These are phyloP conservation scores for Metschnikowia lachancei DNA, from an alignment of 805 yeast species.

Conservation along the genomic window DNA sequence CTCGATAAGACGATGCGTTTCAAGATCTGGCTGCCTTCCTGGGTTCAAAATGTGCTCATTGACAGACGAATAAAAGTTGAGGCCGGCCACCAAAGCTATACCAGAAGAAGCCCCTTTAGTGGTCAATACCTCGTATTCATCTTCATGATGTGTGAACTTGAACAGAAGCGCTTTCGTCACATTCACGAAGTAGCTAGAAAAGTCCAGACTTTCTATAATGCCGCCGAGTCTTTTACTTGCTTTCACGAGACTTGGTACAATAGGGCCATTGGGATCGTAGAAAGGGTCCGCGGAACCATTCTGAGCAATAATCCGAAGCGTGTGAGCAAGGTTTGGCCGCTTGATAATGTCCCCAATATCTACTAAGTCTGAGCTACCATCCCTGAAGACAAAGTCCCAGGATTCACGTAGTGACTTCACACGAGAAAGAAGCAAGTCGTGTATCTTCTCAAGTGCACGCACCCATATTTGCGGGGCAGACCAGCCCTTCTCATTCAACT, in stretches of 20 bases:
- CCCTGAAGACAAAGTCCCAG: conserved; percentile 57
- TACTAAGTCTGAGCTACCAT: conserved; percentile 26
- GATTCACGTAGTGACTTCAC: conserved; percentile 33
- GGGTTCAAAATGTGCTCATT: conserved; percentile 8
- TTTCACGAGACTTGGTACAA: conserved; percentile 58
- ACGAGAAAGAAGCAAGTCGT: conserved; percentile 24
- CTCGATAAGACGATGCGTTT: conserved; percentile 71
- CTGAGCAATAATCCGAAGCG: conserved; percentile 65
- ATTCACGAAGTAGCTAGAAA: conserved; percentile 55
- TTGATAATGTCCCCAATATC: conserved; percentile 57
- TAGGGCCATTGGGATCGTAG: conserved; percentile 78
- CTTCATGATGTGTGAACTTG: conserved; percentile 18
- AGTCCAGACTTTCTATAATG: conserved; percentile 61
- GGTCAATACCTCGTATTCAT: conserved; percentile 32
- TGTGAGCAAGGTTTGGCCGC: conserved; percentile 62
- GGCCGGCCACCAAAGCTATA: conserved; percentile 72
- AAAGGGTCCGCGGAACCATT: conserved; percentile 76
- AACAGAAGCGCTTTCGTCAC: conserved; percentile 35
- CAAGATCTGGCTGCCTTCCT: conserved; percentile 23
- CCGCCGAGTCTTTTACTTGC: conserved; percentile 62
- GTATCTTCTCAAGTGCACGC: conserved; percentile 33
- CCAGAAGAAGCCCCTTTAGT: conserved; percentile 81
- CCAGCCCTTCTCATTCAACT: conserved; percentile 58
- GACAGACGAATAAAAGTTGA: conserved; percentile 49
- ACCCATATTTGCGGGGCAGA: conserved; percentile 24